Base-by-base conservation (phyloP, 1,284 basidiomycete species). In the Microbotryomycetes sp. region DNA sequence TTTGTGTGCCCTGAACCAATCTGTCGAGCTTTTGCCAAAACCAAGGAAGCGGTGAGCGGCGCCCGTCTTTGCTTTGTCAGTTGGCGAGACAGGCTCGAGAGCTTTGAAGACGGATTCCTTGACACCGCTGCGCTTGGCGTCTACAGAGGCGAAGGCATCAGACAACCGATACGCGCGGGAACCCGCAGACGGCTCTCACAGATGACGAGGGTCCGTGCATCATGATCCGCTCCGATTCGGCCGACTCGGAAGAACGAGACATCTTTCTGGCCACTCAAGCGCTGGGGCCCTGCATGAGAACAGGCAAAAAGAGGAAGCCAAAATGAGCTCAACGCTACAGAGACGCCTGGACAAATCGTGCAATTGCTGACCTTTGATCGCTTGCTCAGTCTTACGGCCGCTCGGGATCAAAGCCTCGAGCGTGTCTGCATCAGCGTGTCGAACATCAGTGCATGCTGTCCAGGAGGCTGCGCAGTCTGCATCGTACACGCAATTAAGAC, bases 161-260 rank as follows among this genome's bases (percentile, higher is more conserved):
- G 56, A n/a, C 15, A 45, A 15, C 15, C n/a, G 15, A 15, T 45
- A 15, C 15, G 13, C 41, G 41, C 41, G 13, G 15, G n/a, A n/a
- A 13, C 41, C 15, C 41, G 13, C 15, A n/a, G 41, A n/a, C 48
- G 11, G 5, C 24, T 30, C 62, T 28, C 21, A 62, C 64, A 67
- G 57, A 96, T 86, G 7, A 98, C 87, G 23, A 96, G 78, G 0
- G 91, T 94, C 15, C 91, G 82, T 7, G 61, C 53, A 28, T 62
- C 59, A 3, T 31, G 21, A 26, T 66, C 61, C 28, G 85, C 87
- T 35, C 85, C 83, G 41, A 94, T 80, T 62, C 85, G 85, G 23
- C 94, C 94, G 24, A 96, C 89, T 58, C 85, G 88, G 79, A 98
- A 97, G 78, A 94, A 97, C 63, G 88, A 84, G 7, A 97, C 91